Evolutionary conservation across 352 stramenopile genomes (phyloP), one percentile per base, ranked within the genome.

Genomic region (Pythium scleroteichum): DNA sequence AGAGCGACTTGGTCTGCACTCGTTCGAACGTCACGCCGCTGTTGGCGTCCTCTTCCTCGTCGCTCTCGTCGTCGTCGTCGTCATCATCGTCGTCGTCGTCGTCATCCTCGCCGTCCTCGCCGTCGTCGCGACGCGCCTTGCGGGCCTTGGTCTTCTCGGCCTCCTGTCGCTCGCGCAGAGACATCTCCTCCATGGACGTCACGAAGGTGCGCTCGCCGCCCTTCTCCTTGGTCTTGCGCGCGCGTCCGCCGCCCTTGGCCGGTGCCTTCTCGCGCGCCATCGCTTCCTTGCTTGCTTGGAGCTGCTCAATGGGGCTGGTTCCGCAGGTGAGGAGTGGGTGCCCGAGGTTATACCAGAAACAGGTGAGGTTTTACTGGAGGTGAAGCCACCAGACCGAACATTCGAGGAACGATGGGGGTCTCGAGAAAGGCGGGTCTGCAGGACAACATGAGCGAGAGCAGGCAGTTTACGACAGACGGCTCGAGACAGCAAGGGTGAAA

Each of bases 131-230:
- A 23, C 82, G 82, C n/a, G 62, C 78, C 68, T 90, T 90, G 60
- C 86, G 84, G 58, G 77, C 79, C 50, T 66, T 73, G 59, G 79
- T 62, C 61, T 88, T 90, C 66, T 84, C 62, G 71, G 91, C 82
- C 62, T 94, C 81, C 47, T 88, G 67, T 53, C 75, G 69, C 64
- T 94, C 76, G 49, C 87, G 84, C 54, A 82, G 54, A 59, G 72
- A 82, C 69, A 96, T 88, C 58, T 96, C 87, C 75, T 96, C 87
- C 20, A 85, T 66, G 24, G 83, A 93, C 55, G 82, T 90, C 59
- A 96, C 87, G 59, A 94, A 92, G 61, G 78, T 91, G 29, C 83
- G 83, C 20, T 76, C 58, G 17, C 72, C 79, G 65, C 84, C 85
- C 64, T 93, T 92, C 63, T 92, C 82, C 45, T 44, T 40, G 19